Evolutionary conservation across 2,329 filamentous ascomycete species (phyloP), one percentile per base, ranked within the genome.

Genomic region (Trichoderma guizhouense): DNA sequence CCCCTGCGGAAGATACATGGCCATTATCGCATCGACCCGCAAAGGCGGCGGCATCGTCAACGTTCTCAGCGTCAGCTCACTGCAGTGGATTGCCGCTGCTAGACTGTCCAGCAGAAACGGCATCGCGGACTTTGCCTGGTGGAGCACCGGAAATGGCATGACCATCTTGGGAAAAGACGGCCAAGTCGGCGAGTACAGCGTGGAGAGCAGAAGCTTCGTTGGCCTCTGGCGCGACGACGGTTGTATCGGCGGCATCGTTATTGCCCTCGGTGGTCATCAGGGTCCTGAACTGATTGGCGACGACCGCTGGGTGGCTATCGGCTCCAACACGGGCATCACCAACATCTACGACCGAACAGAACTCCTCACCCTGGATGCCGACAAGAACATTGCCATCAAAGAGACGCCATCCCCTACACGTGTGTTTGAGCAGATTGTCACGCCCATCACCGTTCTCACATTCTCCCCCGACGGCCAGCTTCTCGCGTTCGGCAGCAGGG

Each of bases 381-480:
- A 80, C 39, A 82, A 82, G 26, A 81, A 83, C 32, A 75, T 86
- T 8, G 83, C 85, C 21, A 83, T 96, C 72, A 90, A 90, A 32
- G 85, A 87, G 74, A 86, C 87, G 53, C 96, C 93, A 0, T 89
- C 89, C 75, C 96, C 96, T 0, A 86, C 87, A 15, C 89, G 92
- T 68, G 87, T 87, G 5, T 88, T 98, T 65, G 93, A 97, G 81
- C 94, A 98, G 78, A 88, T 99, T 69, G 93, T 93, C 1, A 98
- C 94, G 14, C 90, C 94, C 6, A 92, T 93, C 69, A 95, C 93
- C 28, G 87, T 91, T 76, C 84, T 98, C 63, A 85, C 88, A 1
- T 97, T 99, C 82, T 93, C 93, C 18, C 91, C 93, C 0, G 95
- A 98, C 81, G 94, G 94, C 1, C 96, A 99, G 83, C 84, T 98